phyloP scores from a whole-genome alignment of 2,329 filamentous ascomycete genomes.

The Ambrosiella beaveri region DNA sequence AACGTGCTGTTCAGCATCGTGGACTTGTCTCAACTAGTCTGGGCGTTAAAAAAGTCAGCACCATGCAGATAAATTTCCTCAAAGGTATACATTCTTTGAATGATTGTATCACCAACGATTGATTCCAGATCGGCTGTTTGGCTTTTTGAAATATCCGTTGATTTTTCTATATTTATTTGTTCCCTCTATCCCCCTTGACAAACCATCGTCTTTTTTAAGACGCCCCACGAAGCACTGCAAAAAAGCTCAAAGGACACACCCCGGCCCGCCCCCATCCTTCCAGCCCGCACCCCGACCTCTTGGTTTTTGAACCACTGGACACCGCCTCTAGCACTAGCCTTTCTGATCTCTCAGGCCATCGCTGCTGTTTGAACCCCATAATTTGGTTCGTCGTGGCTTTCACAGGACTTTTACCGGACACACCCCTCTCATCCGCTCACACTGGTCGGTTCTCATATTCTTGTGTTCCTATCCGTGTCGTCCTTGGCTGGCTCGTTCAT shows the following conservation, averaged over 20 bases:
- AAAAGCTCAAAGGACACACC: conserved; percentile 1
- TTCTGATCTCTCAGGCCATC: neutral
- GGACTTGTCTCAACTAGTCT: too few relatives aligned
- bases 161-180: neutral
- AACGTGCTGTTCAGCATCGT: too few relatives aligned
- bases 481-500: neutral
- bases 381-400: neutral
- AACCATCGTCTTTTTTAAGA: neutral
- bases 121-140: too few relatives aligned
- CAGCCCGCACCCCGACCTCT: conserved; percentile 9
- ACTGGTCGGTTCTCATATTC: neutral
- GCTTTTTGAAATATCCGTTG: too few relatives aligned
- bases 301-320: conserved; percentile 9
- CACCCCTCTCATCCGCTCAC: neutral
- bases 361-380: neutral
- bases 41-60: too few relatives aligned
- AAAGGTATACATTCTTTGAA: too few relatives aligned
- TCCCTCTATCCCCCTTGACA: neutral
- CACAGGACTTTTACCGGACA: neutral
- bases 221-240: neutral
- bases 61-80: too few relatives aligned
- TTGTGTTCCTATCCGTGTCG: neutral
- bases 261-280: conserved; percentile 5
- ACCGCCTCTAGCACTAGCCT: neutral
- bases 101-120: too few relatives aligned